Evolutionary conservation across 2,329 filamentous ascomycete genomes (phyloP), one percentile per base, ranked within the genome.

Genomic region (Chaetoscypha palmicola): DNA sequence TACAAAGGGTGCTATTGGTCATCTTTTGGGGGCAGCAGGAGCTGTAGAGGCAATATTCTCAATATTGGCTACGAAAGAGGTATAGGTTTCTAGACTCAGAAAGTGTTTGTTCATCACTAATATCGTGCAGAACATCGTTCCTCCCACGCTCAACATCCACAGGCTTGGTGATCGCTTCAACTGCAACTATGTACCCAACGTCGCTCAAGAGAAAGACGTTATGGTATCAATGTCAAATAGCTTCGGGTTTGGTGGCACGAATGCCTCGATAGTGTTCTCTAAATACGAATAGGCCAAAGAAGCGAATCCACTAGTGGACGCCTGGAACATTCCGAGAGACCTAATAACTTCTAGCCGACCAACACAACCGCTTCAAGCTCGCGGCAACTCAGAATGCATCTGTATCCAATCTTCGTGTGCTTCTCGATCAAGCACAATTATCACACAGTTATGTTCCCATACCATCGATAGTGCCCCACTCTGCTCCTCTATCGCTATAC

Each of bases 241-340:
- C 62, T 98, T 98, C 67, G 92, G 92, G 0, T 98, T 98, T 68
- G 92, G 92, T 9, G 92, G 92, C 12, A 97, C 91, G 1, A 98
- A 98, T 67, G 90, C 91, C 32, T 89, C 81, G 42, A 68, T 98
- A 28, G 89, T 89, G 41, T 91, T 97, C 44, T 58, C 59, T 17
- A 62, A 61, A 50, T 59, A 59, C 32, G 43, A 30, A 41, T n/a
- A n/a, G n/a, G n/a, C n/a, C n/a, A n/a, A n/a, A n/a, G n/a, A n/a
- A n/a, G n/a, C n/a, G n/a, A n/a, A n/a, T n/a, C n/a, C n/a, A n/a
- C n/a, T n/a, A n/a, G n/a, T n/a, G n/a, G n/a, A n/a, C n/a, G n/a
- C n/a, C n/a, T n/a, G n/a, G n/a, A n/a, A n/a, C n/a, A n/a, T n/a
- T n/a, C n/a, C n/a, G n/a, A n/a, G n/a, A n/a, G n/a, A n/a, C n/a